Conservation (phyloP, 2,329 filamentous ascomycete genomes). For the Paramyrothecium sp. region DNA sequence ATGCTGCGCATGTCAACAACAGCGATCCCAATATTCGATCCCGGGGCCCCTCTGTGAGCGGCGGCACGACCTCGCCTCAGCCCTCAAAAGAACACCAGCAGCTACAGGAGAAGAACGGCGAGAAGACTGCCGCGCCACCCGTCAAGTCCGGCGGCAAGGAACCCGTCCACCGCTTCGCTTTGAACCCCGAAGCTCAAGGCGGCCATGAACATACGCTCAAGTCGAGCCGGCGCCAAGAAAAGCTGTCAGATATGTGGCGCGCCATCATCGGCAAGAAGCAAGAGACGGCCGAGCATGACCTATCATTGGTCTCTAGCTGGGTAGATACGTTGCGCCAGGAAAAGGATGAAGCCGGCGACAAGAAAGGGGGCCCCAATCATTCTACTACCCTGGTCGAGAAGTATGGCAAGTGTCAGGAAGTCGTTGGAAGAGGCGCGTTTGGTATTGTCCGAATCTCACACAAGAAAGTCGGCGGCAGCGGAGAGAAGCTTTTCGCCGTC, state of each 20-base stretch:
- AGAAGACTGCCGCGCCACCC: conserved; percentile 20
- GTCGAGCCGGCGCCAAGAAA: conserved; percentile 89
- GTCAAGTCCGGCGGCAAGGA: conserved; percentile 31
- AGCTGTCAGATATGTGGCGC: conserved; percentile 88
- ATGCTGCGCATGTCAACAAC: conserved; percentile 26
- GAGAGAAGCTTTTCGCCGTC: conserved; percentile 92
- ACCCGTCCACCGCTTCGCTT: conserved; percentile 48
- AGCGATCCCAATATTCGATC: conserved; percentile 29
- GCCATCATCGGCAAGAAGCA: conserved; percentile 84
- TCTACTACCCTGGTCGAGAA: conserved; percentile 82
- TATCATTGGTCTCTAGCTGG: conserved; percentile 94
- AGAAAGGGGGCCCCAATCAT: conserved; percentile 72
- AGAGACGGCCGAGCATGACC: conserved; percentile 68
- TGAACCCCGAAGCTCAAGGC: conserved; percentile 54
- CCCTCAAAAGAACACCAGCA: conserved; percentile 41
- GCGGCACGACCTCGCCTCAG: conserved; percentile 31
- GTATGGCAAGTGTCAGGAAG: conserved; percentile 97
- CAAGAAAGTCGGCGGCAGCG: conserved; percentile 81
- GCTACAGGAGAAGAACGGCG: conserved; percentile 19
- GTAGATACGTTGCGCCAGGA: conserved; percentile 90
- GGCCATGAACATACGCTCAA: conserved; percentile 86
- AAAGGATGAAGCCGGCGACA: conserved; percentile 80
- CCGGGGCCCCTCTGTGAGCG: conserved; percentile 32
- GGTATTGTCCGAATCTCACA: conserved; percentile 97
- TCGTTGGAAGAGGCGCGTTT: conserved; percentile 93